A percentile compares a stretch with the other conserved stretches of the same genome.
Evolutionary conservation across 164 flowering plant genomes (phyloP).

Genomic region (Akebia trifoliata): DNA sequence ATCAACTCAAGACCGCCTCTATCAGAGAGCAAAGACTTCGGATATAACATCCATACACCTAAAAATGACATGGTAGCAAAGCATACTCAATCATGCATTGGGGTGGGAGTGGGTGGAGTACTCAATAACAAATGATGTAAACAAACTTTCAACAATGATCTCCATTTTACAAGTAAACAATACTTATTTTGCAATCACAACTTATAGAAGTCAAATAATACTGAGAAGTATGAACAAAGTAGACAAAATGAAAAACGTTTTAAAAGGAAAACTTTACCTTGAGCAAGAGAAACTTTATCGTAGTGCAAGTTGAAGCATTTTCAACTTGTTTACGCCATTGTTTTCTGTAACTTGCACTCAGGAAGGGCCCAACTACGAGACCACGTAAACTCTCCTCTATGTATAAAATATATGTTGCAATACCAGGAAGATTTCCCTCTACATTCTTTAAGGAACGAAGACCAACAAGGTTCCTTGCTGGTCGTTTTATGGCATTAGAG

Average conservation of each 20-base stretch:
- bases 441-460: constrained; percentile 46
- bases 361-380: constrained; percentile 62
- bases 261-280: constrained; percentile 40
- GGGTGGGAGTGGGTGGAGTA: no score
- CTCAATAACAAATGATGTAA: no score
- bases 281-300: constrained; percentile 57
- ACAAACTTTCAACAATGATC: no score
- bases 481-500: constrained; percentile 53
- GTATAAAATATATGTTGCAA: constrained; percentile 60
- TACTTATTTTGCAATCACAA: no score
- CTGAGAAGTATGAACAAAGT: no score
- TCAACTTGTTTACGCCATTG: constrained; percentile 70
- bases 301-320: constrained; percentile 46
- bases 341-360: constrained; percentile 38
- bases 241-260: neutral
- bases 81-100: no score
- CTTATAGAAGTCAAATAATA: no score
- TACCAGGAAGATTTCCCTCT: constrained; percentile 56
- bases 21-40: no score
- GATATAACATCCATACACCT: no score
- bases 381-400: constrained; percentile 78
- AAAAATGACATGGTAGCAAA: no score
- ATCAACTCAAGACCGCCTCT: no score
- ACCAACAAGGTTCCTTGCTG: constrained; percentile 42
- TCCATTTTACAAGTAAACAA: no score